These are phyloP conservation scores for Spergularia azorica DNA, from an alignment of 179 eudicot species.

Conservation along the genomic window DNA sequence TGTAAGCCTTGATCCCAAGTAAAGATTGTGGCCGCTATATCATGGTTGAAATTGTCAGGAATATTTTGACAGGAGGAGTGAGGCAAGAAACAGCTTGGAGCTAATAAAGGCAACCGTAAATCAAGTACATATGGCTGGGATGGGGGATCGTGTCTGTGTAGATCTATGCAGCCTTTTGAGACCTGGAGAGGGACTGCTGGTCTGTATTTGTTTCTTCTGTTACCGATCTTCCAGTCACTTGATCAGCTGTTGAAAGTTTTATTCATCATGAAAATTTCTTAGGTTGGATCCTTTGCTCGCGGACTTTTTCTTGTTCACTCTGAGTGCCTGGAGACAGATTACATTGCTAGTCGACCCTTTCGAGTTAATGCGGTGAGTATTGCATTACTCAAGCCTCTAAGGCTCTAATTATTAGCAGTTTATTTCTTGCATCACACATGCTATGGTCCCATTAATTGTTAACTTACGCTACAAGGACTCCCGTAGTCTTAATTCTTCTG, in stretches of 20 bases:
- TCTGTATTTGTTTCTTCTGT: conserved; percentile 29
- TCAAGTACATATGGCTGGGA: conserved; percentile 65
- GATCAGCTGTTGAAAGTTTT: background rate
- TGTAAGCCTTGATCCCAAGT: conserved; percentile 19
- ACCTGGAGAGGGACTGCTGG: conserved; percentile 98
- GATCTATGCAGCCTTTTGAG: conserved; percentile 89
- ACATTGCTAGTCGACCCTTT: conserved; percentile 94
- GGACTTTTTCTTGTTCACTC: conserved; percentile 96
- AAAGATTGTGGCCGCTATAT: conserved; percentile 22
- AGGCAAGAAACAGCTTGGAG: conserved; percentile 49
- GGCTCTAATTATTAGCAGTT: background rate
- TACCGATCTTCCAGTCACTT: background rate
- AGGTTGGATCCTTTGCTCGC: conserved; percentile 97
- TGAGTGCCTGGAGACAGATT: conserved; percentile 89
- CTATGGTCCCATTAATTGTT: background rate
- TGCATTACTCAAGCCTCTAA: conserved; percentile 6
- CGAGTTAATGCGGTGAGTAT: conserved; percentile 89
- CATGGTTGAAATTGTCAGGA: conserved; percentile 53
- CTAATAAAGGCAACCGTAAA: conserved; percentile 64
- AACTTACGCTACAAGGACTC: too few species aligned
- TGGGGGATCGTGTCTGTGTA: conserved; percentile 98
- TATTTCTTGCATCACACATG: background rate
- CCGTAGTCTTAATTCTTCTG: background rate
- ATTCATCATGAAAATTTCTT: conserved; percentile 7
- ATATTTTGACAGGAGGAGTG: conserved; percentile 74